phyloP scores from a whole-genome alignment of 805 yeast species.

The Kurtzmaniella cleridarum region DNA sequence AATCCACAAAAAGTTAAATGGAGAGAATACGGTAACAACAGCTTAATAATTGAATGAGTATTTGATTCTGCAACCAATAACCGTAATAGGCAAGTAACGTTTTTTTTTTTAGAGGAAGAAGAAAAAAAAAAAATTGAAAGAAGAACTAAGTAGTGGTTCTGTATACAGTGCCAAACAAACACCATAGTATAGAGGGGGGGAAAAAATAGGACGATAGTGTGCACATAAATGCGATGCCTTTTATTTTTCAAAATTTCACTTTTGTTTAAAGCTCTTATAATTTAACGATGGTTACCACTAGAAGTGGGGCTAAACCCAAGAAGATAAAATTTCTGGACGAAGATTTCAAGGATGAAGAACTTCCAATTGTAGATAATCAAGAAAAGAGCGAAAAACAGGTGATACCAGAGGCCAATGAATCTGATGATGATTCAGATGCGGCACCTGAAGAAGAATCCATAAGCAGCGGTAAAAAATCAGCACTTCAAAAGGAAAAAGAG shows the following conservation, averaged over 20 bases:
- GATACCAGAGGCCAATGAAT: slow-evolving; percentile 11
- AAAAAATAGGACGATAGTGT: neutral
- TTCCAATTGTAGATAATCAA: slow-evolving; percentile 14
- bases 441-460: slow-evolving; percentile 44
- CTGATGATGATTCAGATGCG: slow-evolving; percentile 21
- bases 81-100: too few relatives aligned
- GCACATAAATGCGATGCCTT: neutral
- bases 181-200: too few relatives aligned
- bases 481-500: slow-evolving; percentile 22
- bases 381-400: slow-evolving; percentile 3
- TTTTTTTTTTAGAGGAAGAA: too few relatives aligned
- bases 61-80: slow-evolving; percentile 8
- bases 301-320: slow-evolving; percentile 15
- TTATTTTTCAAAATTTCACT: too few relatives aligned
- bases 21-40: slow-evolving; percentile 32
- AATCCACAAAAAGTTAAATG: slow-evolving; percentile 25
- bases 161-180: too few relatives aligned
- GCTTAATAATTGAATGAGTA: slow-evolving; percentile 11
- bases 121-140: too few relatives aligned
- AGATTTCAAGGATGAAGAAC: slow-evolving; percentile 12
- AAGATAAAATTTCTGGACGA: slow-evolving; percentile 31
- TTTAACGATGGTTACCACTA: slow-evolving; percentile 22
- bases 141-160: too few relatives aligned
- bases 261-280: too few relatives aligned
- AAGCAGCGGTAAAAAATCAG: slow-evolving; percentile 18